Evolutionary conservation across 768 basidiomycete species (phyloP).

Genomic region (Hydnum rufescens): DNA sequence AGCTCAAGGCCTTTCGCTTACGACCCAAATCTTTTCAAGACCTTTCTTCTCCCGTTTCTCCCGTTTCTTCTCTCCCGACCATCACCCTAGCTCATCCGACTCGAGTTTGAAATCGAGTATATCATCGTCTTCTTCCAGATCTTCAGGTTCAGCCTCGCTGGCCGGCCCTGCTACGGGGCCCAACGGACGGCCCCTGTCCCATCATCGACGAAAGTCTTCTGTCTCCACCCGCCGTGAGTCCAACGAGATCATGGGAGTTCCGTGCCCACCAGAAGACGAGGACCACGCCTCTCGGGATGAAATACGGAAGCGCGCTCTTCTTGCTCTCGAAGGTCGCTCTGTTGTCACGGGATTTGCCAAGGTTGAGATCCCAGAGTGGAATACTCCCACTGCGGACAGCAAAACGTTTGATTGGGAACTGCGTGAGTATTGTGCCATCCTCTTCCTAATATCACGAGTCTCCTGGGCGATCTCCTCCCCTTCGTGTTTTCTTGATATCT

Average conservation of each 20-base stretch:
- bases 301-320: slow-evolving; percentile 61
- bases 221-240: slow-evolving; percentile 82
- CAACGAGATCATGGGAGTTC: slow-evolving; percentile 73
- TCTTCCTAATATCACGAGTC: background rate
- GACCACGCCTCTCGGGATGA: slow-evolving; percentile 58
- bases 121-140: slow-evolving; percentile 20
- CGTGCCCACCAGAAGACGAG: slow-evolving; percentile 43
- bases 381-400: slow-evolving; percentile 35
- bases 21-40: background rate
- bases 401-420: slow-evolving; percentile 35
- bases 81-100: background rate
- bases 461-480: background rate
- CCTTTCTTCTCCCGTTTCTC: background rate
- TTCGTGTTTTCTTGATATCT: background rate
- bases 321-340: slow-evolving; percentile 55
- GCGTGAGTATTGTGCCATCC: background rate
- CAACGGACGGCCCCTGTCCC: slow-evolving; percentile 34
- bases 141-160: slow-evolving; percentile 13
- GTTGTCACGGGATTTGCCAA: slow-evolving; percentile 30
- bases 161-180: slow-evolving; percentile 13
- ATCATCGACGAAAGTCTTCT: slow-evolving; percentile 68
- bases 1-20: background rate
- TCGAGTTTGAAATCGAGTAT: slow-evolving; percentile 17
- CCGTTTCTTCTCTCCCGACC: background rate
- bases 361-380: slow-evolving; percentile 68